Percentiles rank a stretch among this genome's conserved stretches.
Evolutionary conservation across 345 rosid species (phyloP).

Genomic region (Microthlaspi erraticum): DNA sequence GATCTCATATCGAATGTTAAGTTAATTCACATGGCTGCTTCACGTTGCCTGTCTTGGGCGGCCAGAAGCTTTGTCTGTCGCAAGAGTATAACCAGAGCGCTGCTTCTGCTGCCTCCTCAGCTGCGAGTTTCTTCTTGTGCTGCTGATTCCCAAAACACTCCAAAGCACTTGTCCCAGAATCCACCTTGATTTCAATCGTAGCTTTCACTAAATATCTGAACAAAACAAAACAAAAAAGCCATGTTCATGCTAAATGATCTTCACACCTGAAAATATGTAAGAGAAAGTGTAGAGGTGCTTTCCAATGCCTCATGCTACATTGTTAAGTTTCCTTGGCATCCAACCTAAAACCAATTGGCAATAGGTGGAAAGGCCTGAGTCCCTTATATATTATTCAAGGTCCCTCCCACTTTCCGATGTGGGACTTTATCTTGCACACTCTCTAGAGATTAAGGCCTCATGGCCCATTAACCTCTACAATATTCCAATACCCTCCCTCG

Average conservation of each 20-base stretch:
- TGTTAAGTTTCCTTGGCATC: no score
- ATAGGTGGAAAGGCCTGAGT: no score
- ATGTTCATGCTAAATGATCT: neutral
- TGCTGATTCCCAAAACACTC: slow-evolving; percentile 58
- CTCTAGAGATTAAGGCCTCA: no score
- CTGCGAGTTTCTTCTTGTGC: slow-evolving; percentile 56
- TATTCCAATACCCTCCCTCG: no score
- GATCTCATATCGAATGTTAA: neutral
- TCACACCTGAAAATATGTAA: neutral
- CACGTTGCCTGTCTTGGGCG: no score
- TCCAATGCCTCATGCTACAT: slow-evolving; percentile 60
- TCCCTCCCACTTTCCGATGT: no score
- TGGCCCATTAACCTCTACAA: no score
- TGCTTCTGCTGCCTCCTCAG: slow-evolving; percentile 74
- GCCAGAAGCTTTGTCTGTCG: no score
- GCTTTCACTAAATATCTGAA: slow-evolving; percentile 58
- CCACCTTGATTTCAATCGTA: slow-evolving; percentile 45
- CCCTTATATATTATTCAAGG: no score
- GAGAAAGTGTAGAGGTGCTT: slow-evolving; percentile 43
- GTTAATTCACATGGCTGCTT: no score
- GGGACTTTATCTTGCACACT: no score
- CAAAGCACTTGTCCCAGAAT: slow-evolving; percentile 28
- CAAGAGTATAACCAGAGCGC: slow-evolving; percentile 83
- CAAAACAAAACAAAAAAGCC: neutral
- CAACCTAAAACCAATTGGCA: no score